phyloP scores from a whole-genome alignment of 768 basidiomycete genomes.

The Boletus pseudo-olivaceus region DNA sequence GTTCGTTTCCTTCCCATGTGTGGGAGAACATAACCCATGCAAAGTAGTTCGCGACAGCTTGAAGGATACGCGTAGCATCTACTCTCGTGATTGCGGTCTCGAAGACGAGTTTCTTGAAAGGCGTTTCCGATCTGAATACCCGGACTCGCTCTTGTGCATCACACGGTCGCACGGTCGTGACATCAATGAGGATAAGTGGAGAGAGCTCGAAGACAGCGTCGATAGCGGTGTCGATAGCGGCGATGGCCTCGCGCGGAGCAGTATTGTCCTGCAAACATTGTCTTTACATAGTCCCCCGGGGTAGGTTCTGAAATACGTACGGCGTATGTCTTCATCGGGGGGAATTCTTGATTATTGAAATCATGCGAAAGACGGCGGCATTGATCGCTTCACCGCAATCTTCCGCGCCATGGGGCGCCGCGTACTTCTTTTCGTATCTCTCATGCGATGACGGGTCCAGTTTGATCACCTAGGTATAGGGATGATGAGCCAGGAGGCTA shows the following conservation, averaged over 20 bases:
- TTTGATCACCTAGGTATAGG: too few species aligned
- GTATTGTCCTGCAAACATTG: background rate
- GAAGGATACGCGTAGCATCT: too few species aligned
- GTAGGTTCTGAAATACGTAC: background rate
- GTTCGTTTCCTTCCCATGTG: background rate
- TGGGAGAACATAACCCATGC: background rate
- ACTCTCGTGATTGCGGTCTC: background rate
- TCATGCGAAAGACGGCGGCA: background rate
- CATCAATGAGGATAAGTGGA: background rate
- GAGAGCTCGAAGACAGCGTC: background rate
- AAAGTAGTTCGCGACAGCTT: background rate
- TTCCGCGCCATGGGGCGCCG: background rate
- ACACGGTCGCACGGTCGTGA: background rate
- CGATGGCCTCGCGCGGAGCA: background rate
- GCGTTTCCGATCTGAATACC: too few species aligned
- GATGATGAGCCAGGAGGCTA: too few species aligned
- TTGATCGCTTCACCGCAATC: background rate
- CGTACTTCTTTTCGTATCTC: background rate
- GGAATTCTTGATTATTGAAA: background rate
- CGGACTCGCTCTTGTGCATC: background rate
- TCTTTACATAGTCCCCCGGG: background rate
- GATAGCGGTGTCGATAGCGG: background rate
- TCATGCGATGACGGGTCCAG: too few species aligned
- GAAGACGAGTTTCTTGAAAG: background rate
- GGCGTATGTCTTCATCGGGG: too few species aligned